These are phyloP conservation scores for Calonectria hongkongensis DNA, from an alignment of 2,329 filamentous ascomycete species.

Conservation along the genomic window DNA sequence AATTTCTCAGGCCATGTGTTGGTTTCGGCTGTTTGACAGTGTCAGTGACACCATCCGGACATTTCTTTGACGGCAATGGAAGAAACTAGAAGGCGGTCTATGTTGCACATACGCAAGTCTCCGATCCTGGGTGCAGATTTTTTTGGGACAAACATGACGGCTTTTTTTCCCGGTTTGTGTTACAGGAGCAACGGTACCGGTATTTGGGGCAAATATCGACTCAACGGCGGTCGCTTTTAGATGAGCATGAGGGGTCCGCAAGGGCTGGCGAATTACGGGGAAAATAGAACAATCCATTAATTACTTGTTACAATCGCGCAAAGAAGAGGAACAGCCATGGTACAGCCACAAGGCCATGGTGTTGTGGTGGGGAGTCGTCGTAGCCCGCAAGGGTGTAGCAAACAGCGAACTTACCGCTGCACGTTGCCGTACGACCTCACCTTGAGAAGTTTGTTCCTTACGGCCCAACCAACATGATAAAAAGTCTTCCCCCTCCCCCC, in stretches of 20 bases:
- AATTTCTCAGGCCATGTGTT: background rate
- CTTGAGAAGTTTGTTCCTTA: background rate
- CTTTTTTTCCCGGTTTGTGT: background rate
- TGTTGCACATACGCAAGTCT: background rate
- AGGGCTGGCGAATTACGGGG: background rate
- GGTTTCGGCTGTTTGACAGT: background rate
- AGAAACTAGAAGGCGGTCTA: background rate
- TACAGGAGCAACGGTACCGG: background rate
- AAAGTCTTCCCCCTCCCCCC: background rate
- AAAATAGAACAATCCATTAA: background rate
- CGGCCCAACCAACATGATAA: background rate
- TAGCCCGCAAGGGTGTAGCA: background rate
- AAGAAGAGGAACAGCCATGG: background rate
- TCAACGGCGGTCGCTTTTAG: too few relatives aligned
- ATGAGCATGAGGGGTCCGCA: too few relatives aligned
- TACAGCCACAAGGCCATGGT: background rate
- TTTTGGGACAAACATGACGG: background rate
- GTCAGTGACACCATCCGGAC: background rate
- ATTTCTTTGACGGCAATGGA: background rate
- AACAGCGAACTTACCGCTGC: constrained; percentile 5
- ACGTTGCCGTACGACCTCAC: constrained; percentile 4
- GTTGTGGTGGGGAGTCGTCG: background rate
- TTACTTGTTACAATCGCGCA: background rate
- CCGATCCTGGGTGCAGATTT: background rate
- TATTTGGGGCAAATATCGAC: background rate